These are phyloP conservation scores for Phytophthora pini DNA, from an alignment of 352 stramenopile genomes.

Conservation along the genomic window DNA sequence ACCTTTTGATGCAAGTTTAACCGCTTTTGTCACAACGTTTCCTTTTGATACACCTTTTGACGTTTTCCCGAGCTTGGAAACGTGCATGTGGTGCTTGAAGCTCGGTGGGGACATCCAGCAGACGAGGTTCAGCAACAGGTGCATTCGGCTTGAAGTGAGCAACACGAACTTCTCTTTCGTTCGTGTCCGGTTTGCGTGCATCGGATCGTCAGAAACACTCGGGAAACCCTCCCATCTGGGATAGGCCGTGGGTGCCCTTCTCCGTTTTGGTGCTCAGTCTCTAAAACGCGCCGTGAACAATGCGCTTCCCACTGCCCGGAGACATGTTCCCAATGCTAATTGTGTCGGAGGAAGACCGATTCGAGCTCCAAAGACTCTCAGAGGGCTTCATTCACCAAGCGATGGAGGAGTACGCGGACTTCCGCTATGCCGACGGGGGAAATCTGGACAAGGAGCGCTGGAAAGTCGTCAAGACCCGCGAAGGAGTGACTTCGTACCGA, in stretches of 20 bases:
- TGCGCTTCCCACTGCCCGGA: conserved; percentile 37
- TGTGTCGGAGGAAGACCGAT: conserved; percentile 39
- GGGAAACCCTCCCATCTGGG: conserved; percentile 16
- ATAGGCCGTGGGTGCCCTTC: conserved; percentile 19
- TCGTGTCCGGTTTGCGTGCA: not conserved
- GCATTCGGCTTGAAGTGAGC: not conserved
- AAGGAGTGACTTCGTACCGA: conserved; percentile 35
- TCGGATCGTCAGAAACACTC: conserved; percentile 6
- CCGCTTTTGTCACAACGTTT: too few relatives aligned
- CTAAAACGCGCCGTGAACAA: conserved; percentile 1
- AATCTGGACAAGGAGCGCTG: conserved; percentile 44
- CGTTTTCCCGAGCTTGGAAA: not conserved
- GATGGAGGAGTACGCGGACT: conserved; percentile 48
- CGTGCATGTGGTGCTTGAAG: too few relatives aligned
- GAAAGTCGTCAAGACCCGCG: conserved; percentile 46
- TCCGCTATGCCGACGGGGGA: conserved; percentile 31
- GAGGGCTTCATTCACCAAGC: conserved; percentile 42
- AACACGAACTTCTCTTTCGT: not conserved
- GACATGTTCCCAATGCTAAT: conserved; percentile 45
- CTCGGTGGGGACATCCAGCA: not conserved
- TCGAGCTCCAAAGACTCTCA: conserved; percentile 35
- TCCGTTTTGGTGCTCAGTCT: conserved; percentile 19
- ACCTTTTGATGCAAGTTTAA: too few relatives aligned
- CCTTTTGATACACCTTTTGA: too few relatives aligned
- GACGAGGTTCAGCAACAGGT: not conserved